phyloP scores from a whole-genome alignment of 805 yeast genomes.

The Kodamaea laetipori region DNA sequence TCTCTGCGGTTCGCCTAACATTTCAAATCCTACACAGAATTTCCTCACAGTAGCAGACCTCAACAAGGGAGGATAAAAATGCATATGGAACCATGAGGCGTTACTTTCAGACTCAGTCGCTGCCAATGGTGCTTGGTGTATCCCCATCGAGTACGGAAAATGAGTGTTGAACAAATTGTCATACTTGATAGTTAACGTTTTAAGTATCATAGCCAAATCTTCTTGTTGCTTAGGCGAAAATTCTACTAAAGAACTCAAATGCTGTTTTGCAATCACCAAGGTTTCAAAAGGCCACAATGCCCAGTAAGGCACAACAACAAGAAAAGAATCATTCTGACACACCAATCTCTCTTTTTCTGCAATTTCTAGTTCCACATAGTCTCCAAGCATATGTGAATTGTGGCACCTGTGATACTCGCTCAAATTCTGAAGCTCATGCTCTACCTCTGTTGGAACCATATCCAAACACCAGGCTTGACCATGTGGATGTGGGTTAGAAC shows the following conservation, averaged over 20 bases:
- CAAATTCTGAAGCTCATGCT: conserved; percentile 56
- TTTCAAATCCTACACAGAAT: conserved; percentile 74
- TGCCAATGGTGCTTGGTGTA: conserved; percentile 71
- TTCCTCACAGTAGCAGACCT: conserved; percentile 75
- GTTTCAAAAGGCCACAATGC: conserved; percentile 84
- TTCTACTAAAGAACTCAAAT: conserved; percentile 51
- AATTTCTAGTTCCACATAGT: conserved; percentile 60
- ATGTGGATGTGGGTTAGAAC: conserved; percentile 81
- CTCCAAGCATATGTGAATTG: conserved; percentile 56
- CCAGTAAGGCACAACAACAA: conserved; percentile 79
- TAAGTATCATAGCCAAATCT: conserved; percentile 59
- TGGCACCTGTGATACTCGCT: conserved; percentile 44
- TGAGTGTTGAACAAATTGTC: conserved; percentile 69
- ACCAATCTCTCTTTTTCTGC: conserved; percentile 54
- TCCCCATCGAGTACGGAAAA: conserved; percentile 81
- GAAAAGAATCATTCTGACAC: conserved; percentile 59
- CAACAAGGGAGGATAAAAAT: conserved; percentile 76
- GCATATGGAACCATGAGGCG: conserved; percentile 62
- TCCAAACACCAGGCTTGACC: conserved; percentile 81
- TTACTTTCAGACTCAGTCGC: conserved; percentile 45
- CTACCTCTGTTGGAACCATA: conserved; percentile 66
- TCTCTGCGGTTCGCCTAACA: conserved; percentile 69
- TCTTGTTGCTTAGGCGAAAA: conserved; percentile 47
- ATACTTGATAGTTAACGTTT: conserved; percentile 59
- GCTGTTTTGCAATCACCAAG: conserved; percentile 57